phyloP scores from a whole-genome alignment of 768 basidiomycete genomes.

The Kwoniella bestiolae region DNA sequence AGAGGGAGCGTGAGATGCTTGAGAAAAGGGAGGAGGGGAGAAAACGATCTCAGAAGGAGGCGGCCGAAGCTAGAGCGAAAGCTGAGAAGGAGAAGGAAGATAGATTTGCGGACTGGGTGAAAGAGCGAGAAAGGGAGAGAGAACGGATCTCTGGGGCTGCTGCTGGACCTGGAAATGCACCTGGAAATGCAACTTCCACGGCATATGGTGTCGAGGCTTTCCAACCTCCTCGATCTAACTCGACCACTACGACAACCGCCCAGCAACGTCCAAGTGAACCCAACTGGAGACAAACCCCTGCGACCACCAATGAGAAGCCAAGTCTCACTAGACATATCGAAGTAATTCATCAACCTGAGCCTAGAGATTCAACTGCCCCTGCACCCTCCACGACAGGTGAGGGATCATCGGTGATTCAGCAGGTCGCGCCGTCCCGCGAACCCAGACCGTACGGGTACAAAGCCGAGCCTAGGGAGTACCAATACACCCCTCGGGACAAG shows the following conservation, averaged over 20 bases:
- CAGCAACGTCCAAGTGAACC: conserved; percentile 7
- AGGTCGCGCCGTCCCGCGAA: conserved; percentile 46
- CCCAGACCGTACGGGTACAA: conserved; percentile 50
- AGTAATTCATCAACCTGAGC: conserved; percentile 37
- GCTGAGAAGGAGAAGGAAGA: conserved; percentile 27
- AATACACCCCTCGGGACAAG: conserved; percentile 39
- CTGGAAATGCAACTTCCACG: no score
- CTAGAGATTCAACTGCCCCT: not conserved
- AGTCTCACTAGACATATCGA: conserved; percentile 34
- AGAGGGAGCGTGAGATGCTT: conserved; percentile 5
- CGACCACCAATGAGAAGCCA: not conserved
- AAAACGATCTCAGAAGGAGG: conserved; percentile 16
- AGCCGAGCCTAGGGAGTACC: conserved; percentile 39
- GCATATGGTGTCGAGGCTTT: conserved; percentile 19
- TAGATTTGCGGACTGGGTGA: conserved; percentile 14
- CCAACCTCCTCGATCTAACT: conserved; percentile 12
- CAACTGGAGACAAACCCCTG: not conserved
- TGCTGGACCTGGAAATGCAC: not conserved
- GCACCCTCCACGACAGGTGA: not conserved
- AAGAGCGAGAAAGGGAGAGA: conserved; percentile 21
- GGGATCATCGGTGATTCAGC: conserved; percentile 35
- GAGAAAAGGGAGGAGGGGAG: conserved; percentile 5
- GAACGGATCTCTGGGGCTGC: not conserved
- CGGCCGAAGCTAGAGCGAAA: conserved; percentile 14
- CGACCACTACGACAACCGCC: not conserved